phyloP scores from a whole-genome alignment of 2,329 filamentous ascomycete species.

The Mariannaea elegans region DNA sequence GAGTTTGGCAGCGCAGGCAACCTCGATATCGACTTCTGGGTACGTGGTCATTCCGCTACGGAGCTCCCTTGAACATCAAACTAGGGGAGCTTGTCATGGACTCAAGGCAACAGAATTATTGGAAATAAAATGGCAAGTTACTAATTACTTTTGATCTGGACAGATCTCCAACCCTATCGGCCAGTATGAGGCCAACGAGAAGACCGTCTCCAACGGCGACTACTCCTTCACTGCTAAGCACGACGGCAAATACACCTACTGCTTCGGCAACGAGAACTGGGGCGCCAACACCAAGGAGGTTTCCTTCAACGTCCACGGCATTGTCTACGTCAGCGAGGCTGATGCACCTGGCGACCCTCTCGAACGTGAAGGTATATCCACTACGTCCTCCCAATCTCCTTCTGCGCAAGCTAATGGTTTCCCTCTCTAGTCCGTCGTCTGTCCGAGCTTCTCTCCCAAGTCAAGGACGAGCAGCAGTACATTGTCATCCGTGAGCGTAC shows the following conservation, averaged over 20 bases:
- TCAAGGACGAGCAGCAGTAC: slow-evolving; percentile 98
- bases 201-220: slow-evolving; percentile 86
- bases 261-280: slow-evolving; percentile 99
- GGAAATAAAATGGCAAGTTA: slow-evolving; percentile 4
- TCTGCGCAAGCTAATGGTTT: slow-evolving; percentile 21
- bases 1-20: slow-evolving; percentile 96
- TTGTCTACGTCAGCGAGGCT: slow-evolving; percentile 93
- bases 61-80: neutral
- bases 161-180: slow-evolving; percentile 82
- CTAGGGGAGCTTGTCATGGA: neutral
- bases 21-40: slow-evolving; percentile 97
- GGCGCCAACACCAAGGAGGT: slow-evolving; percentile 96
- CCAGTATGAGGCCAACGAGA: slow-evolving; percentile 81
- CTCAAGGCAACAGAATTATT: slow-evolving; percentile 14
- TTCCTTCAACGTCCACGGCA: slow-evolving; percentile 98
- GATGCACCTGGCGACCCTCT: slow-evolving; percentile 88
- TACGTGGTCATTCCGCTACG: slow-evolving; percentile 55
- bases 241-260: slow-evolving; percentile 94
- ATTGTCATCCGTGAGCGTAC: slow-evolving; percentile 95
- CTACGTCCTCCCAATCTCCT: neutral
- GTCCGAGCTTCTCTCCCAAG: slow-evolving; percentile 85
- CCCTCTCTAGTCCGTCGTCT: slow-evolving; percentile 74
- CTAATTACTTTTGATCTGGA: slow-evolving; percentile 26
- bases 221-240: slow-evolving; percentile 86
- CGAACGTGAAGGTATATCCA: slow-evolving; percentile 80